Base-by-base conservation (phyloP, 1,284 basidiomycete genomes). In the Flammula alnicola region DNA sequence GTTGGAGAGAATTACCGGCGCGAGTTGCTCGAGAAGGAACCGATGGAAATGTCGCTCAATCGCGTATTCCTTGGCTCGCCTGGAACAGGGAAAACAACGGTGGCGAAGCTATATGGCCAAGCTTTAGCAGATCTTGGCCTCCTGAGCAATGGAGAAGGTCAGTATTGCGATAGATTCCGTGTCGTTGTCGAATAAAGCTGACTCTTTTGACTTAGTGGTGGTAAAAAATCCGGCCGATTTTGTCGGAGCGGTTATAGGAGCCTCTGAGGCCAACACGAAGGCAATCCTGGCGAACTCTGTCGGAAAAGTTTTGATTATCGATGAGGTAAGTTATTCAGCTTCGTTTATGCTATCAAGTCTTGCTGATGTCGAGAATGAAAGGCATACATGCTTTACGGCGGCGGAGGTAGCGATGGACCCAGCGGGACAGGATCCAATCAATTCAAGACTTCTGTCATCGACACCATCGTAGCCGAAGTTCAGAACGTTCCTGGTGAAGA, bases 391-490 rank as follows among this genome's bases (percentile, higher is more conserved):
- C 63, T 87, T 14, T 81, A 84, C 50, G 71, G 72, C 30, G 61
- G 63, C 3, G 61, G 64, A 5, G 63, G 58, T 4, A 62, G 63
- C 43, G 66, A 58, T n/a, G 60, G 62, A 4, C 55, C 42, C n/a
- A 14, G 27, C 12, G 61, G 41, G 12, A 48, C 36, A 27, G 37
- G 29, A 33, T 49, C 52, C 25, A 83, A 86, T 55, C 62, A 69
- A 0, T 87, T 69, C 66, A 86, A 84, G 61, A 83, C 80, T 1
- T 74, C 83, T 0, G 86, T 87, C 32, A 83, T 87, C 42, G 85
- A 87, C 53, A 86, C 86, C 1, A 79, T 87, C 44, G 85, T 87
- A 0, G 85, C 86, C 0, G 85, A 86, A 61, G 78, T 87, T 6
- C 86, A 88, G 57, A 84, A 76, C 45, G 74, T 74, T 1, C 81